Base-by-base conservation (phyloP, 1,284 basidiomycete species). In the Fomes fomentarius region DNA sequence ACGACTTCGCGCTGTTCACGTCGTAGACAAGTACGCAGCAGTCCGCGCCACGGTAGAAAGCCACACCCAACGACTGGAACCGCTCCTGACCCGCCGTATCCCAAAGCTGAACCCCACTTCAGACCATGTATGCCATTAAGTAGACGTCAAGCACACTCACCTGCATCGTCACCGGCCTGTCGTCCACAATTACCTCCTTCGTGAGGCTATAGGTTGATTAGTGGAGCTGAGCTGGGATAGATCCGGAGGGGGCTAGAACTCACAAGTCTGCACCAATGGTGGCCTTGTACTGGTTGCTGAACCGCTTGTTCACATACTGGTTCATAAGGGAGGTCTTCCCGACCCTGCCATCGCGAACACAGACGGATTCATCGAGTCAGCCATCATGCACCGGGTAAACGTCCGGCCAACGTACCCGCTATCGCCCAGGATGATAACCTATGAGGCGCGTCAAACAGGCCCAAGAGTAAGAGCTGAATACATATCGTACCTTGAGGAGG, bases 301-400 rank as follows among this genome's bases (percentile, higher is more conserved):
- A 99, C 62, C 97, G 91, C 77, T 98, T 99, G 87, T 99, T 99
- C 67, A 99, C 97, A 80, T 98, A 99, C 80, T 99, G 97, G 81
- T 98, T 99, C 97, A 99, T 99, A 67, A 99, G 86, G 38, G 96
- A 99, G 45, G 96, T 99, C 90, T 99, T 99, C 49, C 96, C 97
- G 73, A 99, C 97, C 58, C 96, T 97, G 68, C 33, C 48, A 25
- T 42, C 30, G 25, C 35, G 22, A 50, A 35, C 39, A 40, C 51
- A 47, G 52, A 15, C 47, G 14, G 42, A 21, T 47, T 33, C 12
- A 24, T 12, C 40, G 46, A 49, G 47, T 50, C 43, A 51, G 30
- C 42, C 43, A 49, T 31, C 34, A 28, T 34, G 43, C 44, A 46
- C 42, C 15, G 33, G 40, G 39, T 43, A 53, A 54, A 53, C 56